Evolutionary conservation across 2,329 filamentous ascomycete species (phyloP).

Genomic region (Alternaria ethzedia): DNA sequence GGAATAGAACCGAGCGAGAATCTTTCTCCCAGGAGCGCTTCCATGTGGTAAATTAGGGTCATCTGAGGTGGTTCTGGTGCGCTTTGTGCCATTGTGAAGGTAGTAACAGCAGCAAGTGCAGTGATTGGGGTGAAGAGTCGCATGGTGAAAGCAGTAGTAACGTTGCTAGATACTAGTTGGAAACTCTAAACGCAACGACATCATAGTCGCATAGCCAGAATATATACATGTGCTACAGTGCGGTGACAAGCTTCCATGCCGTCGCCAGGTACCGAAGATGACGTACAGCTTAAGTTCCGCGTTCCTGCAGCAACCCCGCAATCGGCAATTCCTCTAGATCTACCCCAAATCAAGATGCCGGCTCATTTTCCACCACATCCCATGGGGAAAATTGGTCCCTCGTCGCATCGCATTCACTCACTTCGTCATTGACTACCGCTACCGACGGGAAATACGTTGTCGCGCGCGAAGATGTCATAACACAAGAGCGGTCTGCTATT

Average conservation of each 20-base stretch:
- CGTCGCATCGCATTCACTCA: background rate
- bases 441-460: background rate
- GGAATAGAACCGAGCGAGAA: constrained; percentile 31
- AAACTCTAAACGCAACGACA: background rate
- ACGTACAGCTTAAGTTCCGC: background rate
- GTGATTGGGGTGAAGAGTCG: constrained; percentile 11
- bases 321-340: background rate
- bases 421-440: background rate
- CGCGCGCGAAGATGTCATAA: background rate
- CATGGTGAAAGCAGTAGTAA: constrained; percentile 12
- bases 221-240: background rate
- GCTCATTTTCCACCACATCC: background rate
- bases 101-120: constrained; percentile 4
- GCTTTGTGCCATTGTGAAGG: constrained; percentile 21
- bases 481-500: background rate
- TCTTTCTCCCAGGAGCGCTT: constrained; percentile 23
- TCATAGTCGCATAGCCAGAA: background rate
- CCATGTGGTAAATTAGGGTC: constrained; percentile 34
- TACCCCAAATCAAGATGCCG: background rate
- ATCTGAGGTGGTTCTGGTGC: constrained; percentile 23
- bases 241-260: background rate
- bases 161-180: background rate
- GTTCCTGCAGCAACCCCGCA: background rate
- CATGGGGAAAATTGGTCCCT: background rate
- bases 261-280: background rate